Percentiles rank a stretch among this genome's conserved stretches.
Conservation (phyloP, 805 yeast genomes). For the Kockiozyma suomiensis region DNA sequence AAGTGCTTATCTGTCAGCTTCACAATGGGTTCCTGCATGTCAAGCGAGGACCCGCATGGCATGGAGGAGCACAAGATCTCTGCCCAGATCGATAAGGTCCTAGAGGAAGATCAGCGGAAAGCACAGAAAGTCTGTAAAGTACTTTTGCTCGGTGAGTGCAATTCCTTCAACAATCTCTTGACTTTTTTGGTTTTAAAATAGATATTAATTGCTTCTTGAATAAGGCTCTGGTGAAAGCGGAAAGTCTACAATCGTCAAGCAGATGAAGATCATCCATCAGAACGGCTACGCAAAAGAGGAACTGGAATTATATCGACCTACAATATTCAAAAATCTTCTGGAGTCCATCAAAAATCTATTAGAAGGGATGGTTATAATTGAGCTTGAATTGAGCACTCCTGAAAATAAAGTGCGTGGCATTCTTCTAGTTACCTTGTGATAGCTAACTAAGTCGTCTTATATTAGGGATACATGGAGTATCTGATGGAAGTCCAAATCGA, state of each 20-base stretch:
- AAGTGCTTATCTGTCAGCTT: neutral
- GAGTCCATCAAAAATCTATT: slow-evolving; percentile 75
- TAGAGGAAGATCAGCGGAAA: slow-evolving; percentile 35
- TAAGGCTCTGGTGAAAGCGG: slow-evolving; percentile 83
- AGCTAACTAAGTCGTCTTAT: slow-evolving; percentile 6
- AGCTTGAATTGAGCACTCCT: slow-evolving; percentile 2
- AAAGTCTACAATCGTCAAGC: slow-evolving; percentile 77
- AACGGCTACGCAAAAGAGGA: slow-evolving; percentile 74
- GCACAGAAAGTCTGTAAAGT: slow-evolving; percentile 62
- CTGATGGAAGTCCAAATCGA: slow-evolving; percentile 29
- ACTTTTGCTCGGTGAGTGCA: slow-evolving; percentile 50
- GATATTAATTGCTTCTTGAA: too few species aligned
- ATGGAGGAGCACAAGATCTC: slow-evolving; percentile 26
- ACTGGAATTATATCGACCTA: slow-evolving; percentile 70
- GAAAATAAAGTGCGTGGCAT: slow-evolving; percentile 7
- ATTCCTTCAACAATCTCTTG: neutral
- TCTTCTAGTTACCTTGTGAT: neutral
- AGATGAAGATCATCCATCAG: slow-evolving; percentile 76
- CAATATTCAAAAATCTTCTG: slow-evolving; percentile 73
- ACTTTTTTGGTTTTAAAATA: neutral
- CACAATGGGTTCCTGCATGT: slow-evolving; percentile 27
- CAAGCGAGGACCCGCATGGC: slow-evolving; percentile 12
- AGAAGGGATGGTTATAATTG: slow-evolving; percentile 45
- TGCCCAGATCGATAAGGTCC: slow-evolving; percentile 25
- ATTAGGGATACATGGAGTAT: slow-evolving; percentile 10